Evolutionary conservation across 1,284 basidiomycete genomes (phyloP), one percentile per base, ranked within the genome.

Genomic region (Trichosporon ovoides): DNA sequence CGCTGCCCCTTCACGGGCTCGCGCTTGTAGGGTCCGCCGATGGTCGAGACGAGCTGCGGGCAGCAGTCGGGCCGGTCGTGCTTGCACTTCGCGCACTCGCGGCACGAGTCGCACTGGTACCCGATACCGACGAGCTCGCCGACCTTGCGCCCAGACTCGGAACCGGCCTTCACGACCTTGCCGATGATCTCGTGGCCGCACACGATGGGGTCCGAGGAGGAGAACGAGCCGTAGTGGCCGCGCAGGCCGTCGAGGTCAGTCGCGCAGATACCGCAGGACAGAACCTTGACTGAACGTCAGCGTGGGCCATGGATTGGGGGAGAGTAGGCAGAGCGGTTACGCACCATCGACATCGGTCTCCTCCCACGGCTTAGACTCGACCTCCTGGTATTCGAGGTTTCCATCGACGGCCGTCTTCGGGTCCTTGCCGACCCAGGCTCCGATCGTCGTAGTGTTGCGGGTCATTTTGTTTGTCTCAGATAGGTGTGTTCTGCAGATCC

Each of bases 61-160:
- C 71, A 69, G 24, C 62, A 65, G 24, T 56, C 55, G 14, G 61
- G 51, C 7, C 66, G 67, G 9, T 46, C 34, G 19, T 67, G 64
- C 48, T 74, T 68, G 72, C 81, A 82, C 14, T 73, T 71, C 7
- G 61, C 56, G 65, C 80, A 81, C 55, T 72, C 62, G 49, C 68
- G 58, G 66, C 78, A 80, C 16, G 65, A 69, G 62, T 79, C 79
- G 56, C 73, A 75, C 66, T 81, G 80, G 2, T 80, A 80, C 24
- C 81, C 81, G 22, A 82, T 75, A 53, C 80, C 80, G 50, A 77
- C 80, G 4, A 77, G 64, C 62, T 81, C 78, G 49, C 81, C 81
- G 24, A 68, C 68, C 54, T 71, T 69, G 61, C 67, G 37, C 3
- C 55, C 52, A 50, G 61, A 48, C 36, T 57, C 52, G 11, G 62